Evolutionary conservation across 768 basidiomycete genomes (phyloP), one percentile per base, ranked within the genome.

Genomic region (Suillus ampliporus): DNA sequence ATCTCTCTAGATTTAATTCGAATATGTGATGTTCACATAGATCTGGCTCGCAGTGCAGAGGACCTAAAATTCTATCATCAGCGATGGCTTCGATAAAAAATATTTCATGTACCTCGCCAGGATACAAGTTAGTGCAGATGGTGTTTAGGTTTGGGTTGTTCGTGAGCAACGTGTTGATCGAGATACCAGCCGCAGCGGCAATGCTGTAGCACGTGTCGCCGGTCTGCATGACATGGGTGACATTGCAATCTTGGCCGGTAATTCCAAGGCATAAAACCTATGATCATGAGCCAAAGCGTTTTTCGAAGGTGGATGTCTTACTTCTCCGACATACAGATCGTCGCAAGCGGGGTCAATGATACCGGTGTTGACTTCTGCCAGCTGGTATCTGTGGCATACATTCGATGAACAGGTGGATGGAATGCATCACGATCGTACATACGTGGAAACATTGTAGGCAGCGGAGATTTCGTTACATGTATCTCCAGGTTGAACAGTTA

Each of bases 71-170:
- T 19, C 13, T 11, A 34, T 67, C 19, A 67, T 63, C 37, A 19
- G 54, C 17, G 40, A 23, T 1, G 21, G n/a, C 43, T 48, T 31
- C 17, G 13, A 40, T 19, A 1, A 51, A 23, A 52, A 4, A 64
- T 31, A 57, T 8, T 28, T 15, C 9, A 68, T 65, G 23, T 31
- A 89, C 89, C 82, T 90, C 87, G 54, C 78, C 82, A 61, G 82
- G 72, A 74, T 85, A 85, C 58, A 90, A 80, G 76, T 88, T 88
- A 38, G 71, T 72, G 75, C 87, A 88, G 8, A 38, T 67, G 10
- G 65, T 60, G 72, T 86, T 76, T 60, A 91, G 71, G 68, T 90
- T 87, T 3, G 86, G 89, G 77, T 91, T 91, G 78, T 91, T 90
- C 35, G 78, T 68, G 64, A 79, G 71, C 26, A 92, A 76, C 23